Evolutionary conservation across 257 asterid species (phyloP), one percentile per base, ranked within the genome.

Genomic region (Ophiorrhiza pumila): DNA sequence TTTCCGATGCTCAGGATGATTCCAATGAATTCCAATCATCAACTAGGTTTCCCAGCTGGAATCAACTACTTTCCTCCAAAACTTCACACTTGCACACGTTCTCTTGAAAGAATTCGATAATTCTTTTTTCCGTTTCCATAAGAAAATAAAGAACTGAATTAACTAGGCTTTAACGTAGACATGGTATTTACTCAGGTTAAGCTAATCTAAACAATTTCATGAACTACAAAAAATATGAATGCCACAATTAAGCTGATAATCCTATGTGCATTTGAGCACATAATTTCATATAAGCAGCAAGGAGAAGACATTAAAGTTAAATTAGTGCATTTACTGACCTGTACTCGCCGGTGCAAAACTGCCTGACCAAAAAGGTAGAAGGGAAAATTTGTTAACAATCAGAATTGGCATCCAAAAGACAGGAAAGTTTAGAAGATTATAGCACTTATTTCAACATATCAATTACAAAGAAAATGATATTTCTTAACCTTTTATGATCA

Each of bases 281-380:
- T 10, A 39, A 53, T 18, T 34, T 20, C 25, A 67, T 17, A 41
- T 7, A 65, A 73, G 23, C 8, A 56, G 59, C 12, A 64, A 25
- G n/a, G 34, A 65, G 25, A 47, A 32, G 29, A 67, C 32, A 59
- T 15, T 18, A 41, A 49, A 65, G 69, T 55, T 34, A 63, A 41
- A 61, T 32, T 64, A 60, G 31, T 18, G 41, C 39, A 71, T 32
- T 12, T 12, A 81, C 82, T 70, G 4, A 89, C 98, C 97, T 91
- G 81, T 85, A 84, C 78, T 91, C 97, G 29, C 98, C 96, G 0
- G 96, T 91, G 89, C 97, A 91, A 68, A 93, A 87, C 77, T 91
- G 98, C 88, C 96, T 91, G 86, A 25, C 20, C 49, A 79, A 66
- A 64, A 80, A 59, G 35, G 68, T 18, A 66, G 61, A 76, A 57